Conservation (phyloP, 2,329 filamentous ascomycete species). For the Diaporthe nobilis region DNA sequence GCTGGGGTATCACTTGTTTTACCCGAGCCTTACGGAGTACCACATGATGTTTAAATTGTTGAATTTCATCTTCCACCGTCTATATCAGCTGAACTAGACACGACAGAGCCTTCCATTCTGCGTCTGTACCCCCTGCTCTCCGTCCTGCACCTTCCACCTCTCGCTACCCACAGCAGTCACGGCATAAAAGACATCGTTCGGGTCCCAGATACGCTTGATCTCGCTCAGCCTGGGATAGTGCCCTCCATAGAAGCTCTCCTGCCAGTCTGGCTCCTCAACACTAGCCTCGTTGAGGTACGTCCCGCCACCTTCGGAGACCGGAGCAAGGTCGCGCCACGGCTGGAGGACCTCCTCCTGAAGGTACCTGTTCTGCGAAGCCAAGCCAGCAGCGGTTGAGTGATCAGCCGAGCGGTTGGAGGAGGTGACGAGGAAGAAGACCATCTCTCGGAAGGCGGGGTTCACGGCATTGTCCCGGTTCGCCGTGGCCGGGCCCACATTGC, state of each 20-base stretch:
- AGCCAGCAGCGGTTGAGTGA: conserved; percentile 28
- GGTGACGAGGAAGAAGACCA: conserved; percentile 55
- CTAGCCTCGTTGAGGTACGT: conserved; percentile 53
- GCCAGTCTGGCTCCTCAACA: conserved; percentile 51
- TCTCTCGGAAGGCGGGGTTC: conserved; percentile 61
- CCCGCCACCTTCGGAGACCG: conserved; percentile 44
- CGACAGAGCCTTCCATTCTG: conserved; percentile 32
- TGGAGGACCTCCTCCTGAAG: conserved; percentile 44
- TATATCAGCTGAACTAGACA: background rate
- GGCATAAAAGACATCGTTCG: conserved; percentile 49
- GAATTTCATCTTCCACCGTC: background rate
- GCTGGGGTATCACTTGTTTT: background rate
- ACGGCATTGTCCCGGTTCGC: conserved; percentile 52
- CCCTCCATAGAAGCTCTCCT: conserved; percentile 49
- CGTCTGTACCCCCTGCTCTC: conserved; percentile 10
- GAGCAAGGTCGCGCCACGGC: conserved; percentile 47
- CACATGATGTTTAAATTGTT: background rate
- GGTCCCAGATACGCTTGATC: conserved; percentile 52
- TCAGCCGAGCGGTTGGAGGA: conserved; percentile 45
- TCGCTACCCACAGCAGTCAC: conserved; percentile 50
- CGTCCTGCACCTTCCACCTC: conserved; percentile 54
- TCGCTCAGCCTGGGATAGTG: conserved; percentile 47
- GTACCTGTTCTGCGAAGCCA: conserved; percentile 2
- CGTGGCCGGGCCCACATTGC: background rate
- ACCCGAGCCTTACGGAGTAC: too few species aligned